Evolutionary conservation across 176 grass and related monocot genomes (phyloP).

Genomic region (Ananas comosus): DNA sequence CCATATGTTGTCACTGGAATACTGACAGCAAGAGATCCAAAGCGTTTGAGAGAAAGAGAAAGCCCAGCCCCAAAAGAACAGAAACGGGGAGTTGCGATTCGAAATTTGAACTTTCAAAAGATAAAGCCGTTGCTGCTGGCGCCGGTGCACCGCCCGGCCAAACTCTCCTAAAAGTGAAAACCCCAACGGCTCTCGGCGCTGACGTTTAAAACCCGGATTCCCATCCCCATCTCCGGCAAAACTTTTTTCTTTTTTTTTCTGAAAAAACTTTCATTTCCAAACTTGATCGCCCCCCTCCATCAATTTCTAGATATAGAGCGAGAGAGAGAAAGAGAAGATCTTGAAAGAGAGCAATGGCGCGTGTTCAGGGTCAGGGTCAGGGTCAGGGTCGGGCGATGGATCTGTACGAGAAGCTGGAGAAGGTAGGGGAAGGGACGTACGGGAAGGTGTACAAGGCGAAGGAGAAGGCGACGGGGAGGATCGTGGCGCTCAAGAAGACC

Average conservation of each 20-base stretch:
- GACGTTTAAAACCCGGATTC: neutral
- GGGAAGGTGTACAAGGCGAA: slow-evolving; percentile 98
- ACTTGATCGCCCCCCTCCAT: neutral
- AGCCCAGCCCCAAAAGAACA: too few relatives aligned
- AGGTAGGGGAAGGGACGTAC: slow-evolving; percentile 97
- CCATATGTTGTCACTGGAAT: too few relatives aligned
- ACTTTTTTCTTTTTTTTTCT: too few relatives aligned
- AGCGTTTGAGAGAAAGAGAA: too few relatives aligned
- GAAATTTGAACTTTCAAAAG: slow-evolving; percentile 4
- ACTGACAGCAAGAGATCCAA: too few relatives aligned
- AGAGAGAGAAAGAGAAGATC: neutral
- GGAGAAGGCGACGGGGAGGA: slow-evolving; percentile 87
- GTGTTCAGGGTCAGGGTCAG: neutral
- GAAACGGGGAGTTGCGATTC: neutral
- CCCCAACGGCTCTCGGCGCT: neutral
- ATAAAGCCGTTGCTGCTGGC: neutral
- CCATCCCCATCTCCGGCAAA: neutral
- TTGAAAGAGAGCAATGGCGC: neutral
- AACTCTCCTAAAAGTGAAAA: neutral
- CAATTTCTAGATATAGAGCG: neutral
- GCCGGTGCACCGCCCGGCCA: too few relatives aligned
- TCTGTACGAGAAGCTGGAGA: slow-evolving; percentile 99
- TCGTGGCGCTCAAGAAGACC: slow-evolving; percentile 99
- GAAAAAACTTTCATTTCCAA: neutral
- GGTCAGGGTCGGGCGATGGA: slow-evolving; percentile 65